These are phyloP conservation scores for Suhomyces coccinellae DNA, from an alignment of 1,139 yeast species.

Conservation along the genomic window DNA sequence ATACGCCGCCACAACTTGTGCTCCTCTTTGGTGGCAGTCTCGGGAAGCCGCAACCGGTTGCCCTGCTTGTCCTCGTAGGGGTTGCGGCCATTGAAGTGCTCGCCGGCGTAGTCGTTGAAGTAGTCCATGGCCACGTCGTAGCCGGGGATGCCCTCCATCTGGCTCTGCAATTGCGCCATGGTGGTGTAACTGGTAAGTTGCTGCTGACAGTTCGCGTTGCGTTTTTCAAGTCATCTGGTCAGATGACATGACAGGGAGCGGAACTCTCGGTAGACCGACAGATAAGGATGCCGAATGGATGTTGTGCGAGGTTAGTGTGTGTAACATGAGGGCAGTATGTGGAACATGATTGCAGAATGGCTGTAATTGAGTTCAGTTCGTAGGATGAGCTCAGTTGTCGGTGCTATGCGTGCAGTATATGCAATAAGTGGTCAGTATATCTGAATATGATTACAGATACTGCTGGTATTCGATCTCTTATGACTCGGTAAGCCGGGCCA, in stretches of 20 bases:
- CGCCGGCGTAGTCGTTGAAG: constrained; percentile 67
- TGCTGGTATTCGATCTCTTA: neutral
- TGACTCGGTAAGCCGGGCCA: constrained; percentile 3
- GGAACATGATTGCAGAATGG: too few species aligned
- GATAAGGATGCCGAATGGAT: too few species aligned
- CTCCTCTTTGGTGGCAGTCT: constrained; percentile 56
- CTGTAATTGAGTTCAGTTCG: too few species aligned
- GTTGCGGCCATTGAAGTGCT: constrained; percentile 52
- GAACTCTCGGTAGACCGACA: neutral
- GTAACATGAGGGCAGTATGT: too few species aligned
- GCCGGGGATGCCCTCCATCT: constrained; percentile 58
- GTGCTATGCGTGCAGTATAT: too few species aligned
- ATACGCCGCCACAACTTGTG: constrained; percentile 67
- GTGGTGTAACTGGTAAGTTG: neutral
- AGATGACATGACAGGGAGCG: too few species aligned
- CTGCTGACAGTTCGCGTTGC: too few species aligned
- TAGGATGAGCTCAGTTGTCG: too few species aligned
- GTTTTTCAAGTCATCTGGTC: too few species aligned
- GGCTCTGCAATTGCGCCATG: constrained; percentile 36
- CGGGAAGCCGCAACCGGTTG: constrained; percentile 59
- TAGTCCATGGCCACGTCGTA: constrained; percentile 52
- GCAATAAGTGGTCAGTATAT: too few species aligned
- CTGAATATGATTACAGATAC: too few species aligned
- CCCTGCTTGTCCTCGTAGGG: constrained; percentile 68
- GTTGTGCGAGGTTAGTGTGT: too few species aligned